Conservation (phyloP, 176 grass and related monocot genomes). For the Oryza glumipatula region DNA sequence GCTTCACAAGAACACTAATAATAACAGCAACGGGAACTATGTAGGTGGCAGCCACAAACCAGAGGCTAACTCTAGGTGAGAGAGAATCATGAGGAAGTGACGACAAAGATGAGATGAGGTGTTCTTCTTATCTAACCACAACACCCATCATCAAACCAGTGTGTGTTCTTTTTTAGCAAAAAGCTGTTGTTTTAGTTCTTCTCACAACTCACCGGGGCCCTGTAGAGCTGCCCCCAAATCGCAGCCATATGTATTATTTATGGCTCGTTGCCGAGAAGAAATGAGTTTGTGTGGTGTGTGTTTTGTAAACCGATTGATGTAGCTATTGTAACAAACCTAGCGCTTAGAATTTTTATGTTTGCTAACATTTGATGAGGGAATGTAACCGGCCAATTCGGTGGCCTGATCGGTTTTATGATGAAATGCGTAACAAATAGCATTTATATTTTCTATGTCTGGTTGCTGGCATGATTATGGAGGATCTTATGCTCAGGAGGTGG, state of each 20-base stretch:
- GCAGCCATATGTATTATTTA: constrained; percentile 68
- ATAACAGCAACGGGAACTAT: constrained; percentile 56
- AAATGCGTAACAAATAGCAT: constrained; percentile 31
- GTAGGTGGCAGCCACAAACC: constrained; percentile 43
- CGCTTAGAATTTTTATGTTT: constrained; percentile 64
- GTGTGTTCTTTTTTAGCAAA: constrained; percentile 51
- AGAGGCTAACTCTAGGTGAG: constrained; percentile 69
- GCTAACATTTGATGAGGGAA: constrained; percentile 53
- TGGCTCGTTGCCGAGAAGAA: constrained; percentile 54
- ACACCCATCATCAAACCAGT: constrained; percentile 64
- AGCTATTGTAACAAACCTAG: constrained; percentile 69
- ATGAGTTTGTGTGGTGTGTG: constrained; percentile 34
- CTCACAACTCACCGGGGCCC: constrained; percentile 54
- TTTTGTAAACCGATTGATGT: constrained; percentile 60
- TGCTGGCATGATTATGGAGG: not conserved
- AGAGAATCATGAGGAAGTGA: constrained; percentile 33
- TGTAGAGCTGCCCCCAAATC: constrained; percentile 60
- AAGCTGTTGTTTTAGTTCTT: constrained; percentile 56
- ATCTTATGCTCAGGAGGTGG: not conserved
- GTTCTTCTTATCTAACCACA: constrained; percentile 68
- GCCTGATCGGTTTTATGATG: constrained; percentile 45
- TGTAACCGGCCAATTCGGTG: constrained; percentile 51
- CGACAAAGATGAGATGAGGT: constrained; percentile 64
- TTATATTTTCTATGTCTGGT: not conserved
- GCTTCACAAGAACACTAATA: constrained; percentile 52